Evolutionary conservation across 192 early-diverging fungal species (phyloP).

Genomic region (Dimargaris cristalligena): DNA sequence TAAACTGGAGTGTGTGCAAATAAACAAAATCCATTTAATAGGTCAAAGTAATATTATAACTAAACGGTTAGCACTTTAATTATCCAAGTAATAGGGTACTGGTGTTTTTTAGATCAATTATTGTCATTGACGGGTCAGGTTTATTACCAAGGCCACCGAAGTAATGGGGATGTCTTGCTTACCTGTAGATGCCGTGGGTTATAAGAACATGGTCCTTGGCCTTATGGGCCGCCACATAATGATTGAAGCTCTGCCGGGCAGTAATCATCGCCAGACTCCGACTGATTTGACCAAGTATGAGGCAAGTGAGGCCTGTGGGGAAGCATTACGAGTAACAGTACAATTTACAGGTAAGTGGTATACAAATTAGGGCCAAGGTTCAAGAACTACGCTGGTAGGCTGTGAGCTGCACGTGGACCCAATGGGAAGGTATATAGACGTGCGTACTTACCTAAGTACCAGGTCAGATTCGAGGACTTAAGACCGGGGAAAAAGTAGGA

Average conservation of each 20-base stretch:
- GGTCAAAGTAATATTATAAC: constrained; percentile 5
- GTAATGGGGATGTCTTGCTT: constrained; percentile 3
- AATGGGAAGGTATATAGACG: background rate
- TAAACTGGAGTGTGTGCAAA: constrained; percentile 21
- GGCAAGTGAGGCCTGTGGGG: constrained; percentile 33
- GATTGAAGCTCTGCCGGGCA: constrained; percentile 77
- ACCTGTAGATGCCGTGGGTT: constrained; percentile 75
- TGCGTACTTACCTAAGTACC: constrained; percentile 25
- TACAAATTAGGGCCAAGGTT: background rate
- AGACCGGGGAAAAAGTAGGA: constrained; percentile 36
- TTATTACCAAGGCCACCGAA: background rate
- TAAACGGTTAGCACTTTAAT: background rate
- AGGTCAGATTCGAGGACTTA: constrained; percentile 35
- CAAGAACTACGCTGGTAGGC: background rate
- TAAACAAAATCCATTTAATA: constrained; percentile 11
- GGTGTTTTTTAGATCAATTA: background rate
- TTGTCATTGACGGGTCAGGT: background rate
- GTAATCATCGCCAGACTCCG: constrained; percentile 79
- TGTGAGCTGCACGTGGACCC: too few relatives aligned
- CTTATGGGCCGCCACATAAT: constrained; percentile 57
- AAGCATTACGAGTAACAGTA: constrained; percentile 4
- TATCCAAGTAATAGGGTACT: background rate
- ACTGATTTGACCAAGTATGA: constrained; percentile 53
- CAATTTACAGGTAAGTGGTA: background rate
- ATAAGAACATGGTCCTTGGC: constrained; percentile 59